Base-by-base conservation (phyloP, 2,329 filamentous ascomycete species). In the Cercospora zeina region DNA sequence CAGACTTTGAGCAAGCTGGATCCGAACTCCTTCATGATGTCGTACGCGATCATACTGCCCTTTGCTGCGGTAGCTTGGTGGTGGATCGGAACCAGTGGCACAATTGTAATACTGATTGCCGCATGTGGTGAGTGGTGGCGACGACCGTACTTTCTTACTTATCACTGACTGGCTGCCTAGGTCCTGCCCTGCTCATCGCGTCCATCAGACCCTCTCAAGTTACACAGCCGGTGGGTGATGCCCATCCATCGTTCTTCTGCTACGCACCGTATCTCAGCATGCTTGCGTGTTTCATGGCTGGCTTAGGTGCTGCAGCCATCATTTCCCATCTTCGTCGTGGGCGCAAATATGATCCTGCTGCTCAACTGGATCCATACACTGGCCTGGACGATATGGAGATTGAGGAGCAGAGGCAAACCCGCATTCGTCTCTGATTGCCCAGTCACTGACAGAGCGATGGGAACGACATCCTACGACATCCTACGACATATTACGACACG, bases 281-380 rank as follows among this genome's bases (percentile, higher is more conserved):
- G 8, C 4, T 37, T 21, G 33, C 45, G 16, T 5, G n/a, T 7
- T 58, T 58, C 19, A 36, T 36, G 42, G 19, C 45, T 21, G 56
- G 56, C 30, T 31, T 21, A 5, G n/a, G 10, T 8, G n/a, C 31
- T 6, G 5, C 30, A 19, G 13, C 49, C 31, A 24, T 51, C 7
- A 16, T 34, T 4, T 51, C 2, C 24, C 13, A 6, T 21, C 9
- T n/a, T 4, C 4, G 27, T 13, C 13, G 7, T 14, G 16, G 11
- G 13, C 56, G 42, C 24, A 21, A 10, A 14, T 58, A 58, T 13
- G 56, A 58, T 36, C 56, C 56, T 13, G 56, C 56, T 37, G 56
- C 45, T 5, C 39, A 58, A 4, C 45, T 58, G 6, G 45, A 21
- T 19, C 16, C 30, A 4, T 49, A 34, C 31, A 33, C 56, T 16